A percentile compares a stretch with the other conserved stretches of the same genome.
phyloP scores from a whole-genome alignment of 2,329 filamentous ascomycete species.

The Fusarium sp. region DNA sequence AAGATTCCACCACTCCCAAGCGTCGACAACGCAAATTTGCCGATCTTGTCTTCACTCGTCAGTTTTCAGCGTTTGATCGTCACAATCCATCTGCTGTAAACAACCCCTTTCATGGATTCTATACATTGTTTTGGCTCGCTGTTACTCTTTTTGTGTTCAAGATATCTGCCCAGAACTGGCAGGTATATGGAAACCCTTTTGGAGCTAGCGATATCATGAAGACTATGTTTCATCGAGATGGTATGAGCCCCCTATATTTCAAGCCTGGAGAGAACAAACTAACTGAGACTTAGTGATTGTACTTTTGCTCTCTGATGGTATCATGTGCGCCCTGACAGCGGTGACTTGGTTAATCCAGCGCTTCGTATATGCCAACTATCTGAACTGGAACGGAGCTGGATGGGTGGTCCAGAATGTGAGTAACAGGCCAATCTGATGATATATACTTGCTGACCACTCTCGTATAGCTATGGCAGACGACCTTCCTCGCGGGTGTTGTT shows the following conservation, averaged over 20 bases:
- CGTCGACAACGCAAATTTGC: constrained; percentile 50
- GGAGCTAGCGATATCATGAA: constrained; percentile 78
- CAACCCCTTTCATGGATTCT: constrained; percentile 82
- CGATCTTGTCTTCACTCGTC: constrained; percentile 74
- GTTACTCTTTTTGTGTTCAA: constrained; percentile 74
- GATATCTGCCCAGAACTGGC: constrained; percentile 75
- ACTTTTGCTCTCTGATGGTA: constrained; percentile 71
- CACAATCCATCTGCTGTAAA: constrained; percentile 73
- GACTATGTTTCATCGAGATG: constrained; percentile 69
- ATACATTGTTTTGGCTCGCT: constrained; percentile 80
- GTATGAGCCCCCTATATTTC: constrained; percentile 42
- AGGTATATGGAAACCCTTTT: constrained; percentile 73
- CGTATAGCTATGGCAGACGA: constrained; percentile 72
- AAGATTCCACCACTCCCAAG: constrained; percentile 31
- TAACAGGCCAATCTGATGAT: neutral
- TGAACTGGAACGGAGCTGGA: constrained; percentile 74
- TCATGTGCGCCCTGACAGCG: constrained; percentile 73
- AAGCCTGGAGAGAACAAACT: neutral
- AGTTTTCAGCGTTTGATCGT: constrained; percentile 79
- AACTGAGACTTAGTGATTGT: constrained; percentile 57
- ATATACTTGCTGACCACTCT: neutral
- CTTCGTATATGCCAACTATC: constrained; percentile 65
- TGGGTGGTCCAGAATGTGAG: constrained; percentile 78
- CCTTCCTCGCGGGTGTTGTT: constrained; percentile 71
- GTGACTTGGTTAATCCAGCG: constrained; percentile 75